Evolutionary conservation across 139 green algal species (phyloP).

Genomic region (Chlorella sp.): DNA sequence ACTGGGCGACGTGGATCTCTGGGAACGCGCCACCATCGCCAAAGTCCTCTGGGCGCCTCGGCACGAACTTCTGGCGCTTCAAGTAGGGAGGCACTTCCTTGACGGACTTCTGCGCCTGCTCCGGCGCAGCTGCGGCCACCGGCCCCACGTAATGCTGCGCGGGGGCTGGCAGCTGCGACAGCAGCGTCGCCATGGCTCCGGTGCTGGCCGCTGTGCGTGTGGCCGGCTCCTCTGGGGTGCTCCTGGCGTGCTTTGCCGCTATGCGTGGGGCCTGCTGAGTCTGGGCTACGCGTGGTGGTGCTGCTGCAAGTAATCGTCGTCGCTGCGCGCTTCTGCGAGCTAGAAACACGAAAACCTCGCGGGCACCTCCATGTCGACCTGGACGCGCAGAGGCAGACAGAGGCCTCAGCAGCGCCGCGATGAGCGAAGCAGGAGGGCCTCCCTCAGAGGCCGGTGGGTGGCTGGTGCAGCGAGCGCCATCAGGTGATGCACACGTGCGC

Average conservation of each 20-base stretch:
- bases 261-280: too few relatives aligned
- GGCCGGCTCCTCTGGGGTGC: not conserved
- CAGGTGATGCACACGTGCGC: too few relatives aligned
- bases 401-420: too few relatives aligned
- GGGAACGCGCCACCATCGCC: slow-evolving; percentile 87
- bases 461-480: too few relatives aligned
- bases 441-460: too few relatives aligned
- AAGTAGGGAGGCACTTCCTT: slow-evolving; percentile 70
- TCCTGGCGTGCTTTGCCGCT: not conserved
- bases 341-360: not conserved
- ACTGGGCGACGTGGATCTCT: slow-evolving; percentile 88
- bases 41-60: slow-evolving; percentile 74
- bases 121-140: not conserved
- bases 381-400: too few relatives aligned
- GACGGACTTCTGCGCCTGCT: not conserved
- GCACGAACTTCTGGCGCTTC: slow-evolving; percentile 63
- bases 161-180: slow-evolving; percentile 14
- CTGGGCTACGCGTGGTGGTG: too few relatives aligned
- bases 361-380: too few relatives aligned
- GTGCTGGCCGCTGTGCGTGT: not conserved
- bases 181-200: slow-evolving; percentile 14
- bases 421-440: too few relatives aligned
- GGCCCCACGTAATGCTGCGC: slow-evolving; percentile 10
- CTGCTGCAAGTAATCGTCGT: too few relatives aligned
- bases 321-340: not conserved